phyloP scores from a whole-genome alignment of 176 grass and related monocot species.

The Zoysia japonica region DNA sequence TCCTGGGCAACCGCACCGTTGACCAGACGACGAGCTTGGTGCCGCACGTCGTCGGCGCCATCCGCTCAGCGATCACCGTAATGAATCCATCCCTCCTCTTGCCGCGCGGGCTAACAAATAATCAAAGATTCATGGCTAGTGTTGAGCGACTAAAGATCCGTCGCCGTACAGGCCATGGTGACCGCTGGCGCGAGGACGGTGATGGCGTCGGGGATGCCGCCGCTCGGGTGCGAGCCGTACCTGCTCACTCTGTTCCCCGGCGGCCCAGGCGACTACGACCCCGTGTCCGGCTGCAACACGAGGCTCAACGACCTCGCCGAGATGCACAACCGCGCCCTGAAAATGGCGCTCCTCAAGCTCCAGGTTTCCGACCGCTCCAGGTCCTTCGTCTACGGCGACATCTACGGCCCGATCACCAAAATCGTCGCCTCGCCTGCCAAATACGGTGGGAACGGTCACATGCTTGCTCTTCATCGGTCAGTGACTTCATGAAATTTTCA shows the following conservation, averaged over 20 bases:
- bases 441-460: constrained; percentile 2
- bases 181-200: constrained; percentile 46
- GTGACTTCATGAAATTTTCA: too few relatives aligned
- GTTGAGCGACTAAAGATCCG: not conserved
- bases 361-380: constrained; percentile 24
- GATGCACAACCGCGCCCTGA: constrained; percentile 58
- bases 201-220: constrained; percentile 51
- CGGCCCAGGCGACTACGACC: constrained; percentile 46
- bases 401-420: constrained; percentile 44
- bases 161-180: constrained; percentile 7
- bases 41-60: constrained; percentile 42
- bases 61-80: constrained; percentile 45
- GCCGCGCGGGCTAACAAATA: not conserved
- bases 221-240: constrained; percentile 53
- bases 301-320: constrained; percentile 51
- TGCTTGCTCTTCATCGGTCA: not conserved
- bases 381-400: constrained; percentile 58
- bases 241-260: constrained; percentile 39
- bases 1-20: constrained; percentile 37
- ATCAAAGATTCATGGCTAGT: too few relatives aligned
- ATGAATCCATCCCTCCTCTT: not conserved
- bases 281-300: constrained; percentile 48
- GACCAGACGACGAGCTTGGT: constrained; percentile 47
- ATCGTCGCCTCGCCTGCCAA: constrained; percentile 25
- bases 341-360: constrained; percentile 17